These are phyloP conservation scores for Ilyonectria destructans DNA, from an alignment of 2,329 filamentous ascomycete species.

Conservation along the genomic window DNA sequence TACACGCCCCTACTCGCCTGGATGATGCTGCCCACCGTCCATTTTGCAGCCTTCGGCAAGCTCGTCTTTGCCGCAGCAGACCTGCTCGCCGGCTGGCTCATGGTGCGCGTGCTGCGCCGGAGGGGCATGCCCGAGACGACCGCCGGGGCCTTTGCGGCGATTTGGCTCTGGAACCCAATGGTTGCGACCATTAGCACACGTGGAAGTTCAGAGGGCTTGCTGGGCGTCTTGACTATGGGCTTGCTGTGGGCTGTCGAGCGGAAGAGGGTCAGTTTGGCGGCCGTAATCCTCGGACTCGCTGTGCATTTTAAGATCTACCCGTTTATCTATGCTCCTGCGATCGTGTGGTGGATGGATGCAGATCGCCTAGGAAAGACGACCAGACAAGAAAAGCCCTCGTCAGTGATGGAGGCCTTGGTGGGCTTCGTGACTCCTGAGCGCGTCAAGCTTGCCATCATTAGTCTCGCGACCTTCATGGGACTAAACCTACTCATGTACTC, in stretches of 20 bases:
- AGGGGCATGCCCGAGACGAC: constrained; percentile 64
- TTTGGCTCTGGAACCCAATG: constrained; percentile 98
- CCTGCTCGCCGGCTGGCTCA: constrained; percentile 86
- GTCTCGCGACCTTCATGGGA: constrained; percentile 79
- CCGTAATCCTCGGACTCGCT: constrained; percentile 82
- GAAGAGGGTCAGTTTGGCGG: constrained; percentile 76
- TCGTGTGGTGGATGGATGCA: constrained; percentile 85
- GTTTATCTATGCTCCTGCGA: constrained; percentile 91
- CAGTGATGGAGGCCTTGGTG: constrained; percentile 44
- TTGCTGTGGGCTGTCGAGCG: constrained; percentile 87
- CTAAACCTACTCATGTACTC: constrained; percentile 87
- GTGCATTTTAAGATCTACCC: constrained; percentile 99
- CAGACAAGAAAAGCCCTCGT: constrained; percentile 33
- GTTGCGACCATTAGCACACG: constrained; percentile 96
- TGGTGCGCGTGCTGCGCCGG: constrained; percentile 62
- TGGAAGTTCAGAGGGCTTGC: constrained; percentile 91
- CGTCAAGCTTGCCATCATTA: constrained; percentile 73
- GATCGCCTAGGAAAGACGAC: constrained; percentile 57
- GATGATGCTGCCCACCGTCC: constrained; percentile 84
- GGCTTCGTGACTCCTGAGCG: constrained; percentile 70
- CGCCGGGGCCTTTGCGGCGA: constrained; percentile 84
- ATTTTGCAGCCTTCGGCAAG: constrained; percentile 89
- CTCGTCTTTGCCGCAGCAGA: constrained; percentile 88
- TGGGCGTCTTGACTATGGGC: constrained; percentile 88
- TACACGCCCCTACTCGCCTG: constrained; percentile 96